These are phyloP conservation scores for Breviolum minutum DNA, from an alignment of 73 alveolate species.

Conservation along the genomic window DNA sequence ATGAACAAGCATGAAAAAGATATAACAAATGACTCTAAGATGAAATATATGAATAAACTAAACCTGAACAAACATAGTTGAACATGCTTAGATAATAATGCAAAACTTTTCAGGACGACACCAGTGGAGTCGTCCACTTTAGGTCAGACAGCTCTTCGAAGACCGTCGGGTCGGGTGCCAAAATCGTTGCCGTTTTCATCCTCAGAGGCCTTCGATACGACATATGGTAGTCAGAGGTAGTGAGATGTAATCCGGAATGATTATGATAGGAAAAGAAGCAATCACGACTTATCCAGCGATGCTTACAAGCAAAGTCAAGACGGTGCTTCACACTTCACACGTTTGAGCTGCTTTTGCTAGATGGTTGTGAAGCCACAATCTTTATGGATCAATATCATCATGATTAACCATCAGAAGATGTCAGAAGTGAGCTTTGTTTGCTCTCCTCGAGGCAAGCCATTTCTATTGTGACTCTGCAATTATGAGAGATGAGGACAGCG, in stretches of 20 bases:
- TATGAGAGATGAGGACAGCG: constrained; percentile 56
- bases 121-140: not conserved
- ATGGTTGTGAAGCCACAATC: not conserved
- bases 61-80: not conserved
- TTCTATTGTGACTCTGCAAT: constrained; percentile 71
- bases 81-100: not conserved
- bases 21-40: too few species aligned
- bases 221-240: too few species aligned
- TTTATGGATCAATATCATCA: not conserved
- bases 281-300: too few species aligned
- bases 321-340: not conserved
- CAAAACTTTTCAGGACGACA: not conserved
- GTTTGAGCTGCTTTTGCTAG: too few species aligned
- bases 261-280: too few species aligned
- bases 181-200: too few species aligned
- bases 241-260: too few species aligned
- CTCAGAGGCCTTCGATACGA: too few species aligned
- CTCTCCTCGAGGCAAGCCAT: constrained; percentile 21
- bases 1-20: too few species aligned
- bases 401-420: constrained; percentile 10
- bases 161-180: not conserved
- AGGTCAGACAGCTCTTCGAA: constrained; percentile 11
- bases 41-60: too few species aligned
- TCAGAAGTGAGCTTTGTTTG: not conserved
- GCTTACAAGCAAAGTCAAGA: too few species aligned